These are phyloP conservation scores for Trifolium pratense DNA, from an alignment of 306 rosid species.

Conservation along the genomic window DNA sequence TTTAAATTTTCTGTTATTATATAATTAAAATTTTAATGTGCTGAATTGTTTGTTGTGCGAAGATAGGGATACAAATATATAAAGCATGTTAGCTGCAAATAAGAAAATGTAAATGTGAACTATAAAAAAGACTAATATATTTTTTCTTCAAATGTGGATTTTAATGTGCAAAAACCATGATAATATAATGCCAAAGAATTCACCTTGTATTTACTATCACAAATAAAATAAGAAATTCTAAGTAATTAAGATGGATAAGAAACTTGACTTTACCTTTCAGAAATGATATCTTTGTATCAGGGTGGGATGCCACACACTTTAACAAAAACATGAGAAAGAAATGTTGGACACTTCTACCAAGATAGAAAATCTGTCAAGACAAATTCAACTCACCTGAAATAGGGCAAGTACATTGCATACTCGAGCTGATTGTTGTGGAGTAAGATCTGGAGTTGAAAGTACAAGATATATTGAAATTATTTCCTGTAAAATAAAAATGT, in stretches of 20 bases:
- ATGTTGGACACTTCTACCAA: neutral
- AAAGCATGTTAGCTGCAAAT: neutral
- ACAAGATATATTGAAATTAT: slow-evolving; percentile 76
- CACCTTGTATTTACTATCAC: neutral
- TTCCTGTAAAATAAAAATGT: slow-evolving; percentile 57
- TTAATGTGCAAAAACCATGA: neutral
- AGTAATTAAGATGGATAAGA: slow-evolving; percentile 34
- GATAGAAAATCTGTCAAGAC: neutral
- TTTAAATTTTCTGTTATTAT: too few species aligned
- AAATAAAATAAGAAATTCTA: neutral
- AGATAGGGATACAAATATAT: neutral
- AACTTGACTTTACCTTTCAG: slow-evolving; percentile 67
- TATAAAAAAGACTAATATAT: neutral
- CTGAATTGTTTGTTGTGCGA: neutral
- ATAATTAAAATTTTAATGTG: too few species aligned
- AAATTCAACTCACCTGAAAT: slow-evolving; percentile 69
- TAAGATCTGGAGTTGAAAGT: slow-evolving; percentile 74
- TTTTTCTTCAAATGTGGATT: too few species aligned
- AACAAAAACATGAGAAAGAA: slow-evolving; percentile 34
- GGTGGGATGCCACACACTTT: slow-evolving; percentile 91
- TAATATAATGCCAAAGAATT: too few species aligned
- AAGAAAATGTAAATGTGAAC: neutral
- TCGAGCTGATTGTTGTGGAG: slow-evolving; percentile 78
- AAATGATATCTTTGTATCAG: slow-evolving; percentile 78
- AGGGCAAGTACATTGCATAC: slow-evolving; percentile 92